Evolutionary conservation across 1,284 basidiomycete species (phyloP), one percentile per base, ranked within the genome.

Genomic region (Cerrena zonata): DNA sequence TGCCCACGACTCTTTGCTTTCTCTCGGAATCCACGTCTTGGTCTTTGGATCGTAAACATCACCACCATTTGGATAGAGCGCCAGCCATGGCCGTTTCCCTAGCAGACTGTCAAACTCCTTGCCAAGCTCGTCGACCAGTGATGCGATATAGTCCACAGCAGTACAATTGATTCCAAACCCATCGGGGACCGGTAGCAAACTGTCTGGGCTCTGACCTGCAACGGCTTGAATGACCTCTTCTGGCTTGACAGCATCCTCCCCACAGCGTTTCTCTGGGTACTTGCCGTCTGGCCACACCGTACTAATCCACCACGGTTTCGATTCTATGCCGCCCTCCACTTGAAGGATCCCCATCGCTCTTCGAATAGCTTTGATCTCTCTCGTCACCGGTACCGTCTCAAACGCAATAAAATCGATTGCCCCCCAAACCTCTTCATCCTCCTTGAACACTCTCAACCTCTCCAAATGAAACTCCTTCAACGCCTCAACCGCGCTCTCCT

Each of bases 141-240:
- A 48, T 1, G 61, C 58, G 7, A 80, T 56, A 53, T 71, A 64
- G 40, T 71, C 59, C 44, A 71, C 48, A 38, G 69, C 61, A 46
- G 86, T 86, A 65, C 88, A 92, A 64, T 92, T 91, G 57, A 90
- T 76, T 0, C 87, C 88, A 3, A 86, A 62, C 0, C 74, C 84
- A 39, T 69, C 62, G 0, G 80, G 82, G 25, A 61, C 15, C 55
- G 55, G 27, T 56, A 52, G 0, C 48, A 54, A 13, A 50, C 58
- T 5, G 27, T 47, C 62, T n/a, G 56, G 56, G 36, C 56, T 53
- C 0, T 49, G 55, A 15, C 50, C 59, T 3, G 69, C 58, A 40
- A 65, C 56, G 0, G 71, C 65, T 2, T 59, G 45, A 5, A 77
- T 69, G 18, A 81, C 67, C 3, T 75, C 67, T n/a, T 43, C 25